These are phyloP conservation scores for Rachicladosporium sp. DNA, from an alignment of 2,329 filamentous ascomycete genomes.

Conservation along the genomic window DNA sequence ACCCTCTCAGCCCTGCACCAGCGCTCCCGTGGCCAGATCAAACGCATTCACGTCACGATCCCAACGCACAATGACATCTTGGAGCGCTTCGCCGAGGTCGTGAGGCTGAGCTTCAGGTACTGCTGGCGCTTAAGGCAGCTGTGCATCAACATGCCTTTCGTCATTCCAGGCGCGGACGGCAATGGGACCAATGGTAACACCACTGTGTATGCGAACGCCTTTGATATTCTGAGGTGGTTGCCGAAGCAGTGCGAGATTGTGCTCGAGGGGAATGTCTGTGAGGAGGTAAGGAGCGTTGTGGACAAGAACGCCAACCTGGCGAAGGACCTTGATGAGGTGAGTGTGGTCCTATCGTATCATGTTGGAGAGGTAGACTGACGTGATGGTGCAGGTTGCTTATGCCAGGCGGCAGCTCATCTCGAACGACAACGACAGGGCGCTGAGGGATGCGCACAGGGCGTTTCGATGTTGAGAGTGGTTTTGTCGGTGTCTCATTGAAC, in stretches of 20 bases:
- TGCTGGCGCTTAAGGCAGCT: conserved; percentile 33
- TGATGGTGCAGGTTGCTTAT: conserved; percentile 17
- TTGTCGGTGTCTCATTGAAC: no score
- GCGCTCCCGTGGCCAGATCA: conserved; percentile 31
- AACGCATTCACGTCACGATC: conserved; percentile 31
- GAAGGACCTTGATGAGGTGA: conserved; percentile 29
- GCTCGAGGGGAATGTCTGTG: conserved; percentile 27
- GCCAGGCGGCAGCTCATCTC: conserved; percentile 23
- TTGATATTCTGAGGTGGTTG: conserved; percentile 35
- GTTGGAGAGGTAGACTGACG: not conserved
- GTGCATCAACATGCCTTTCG: conserved; percentile 27
- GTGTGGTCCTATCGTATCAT: conserved; percentile 8
- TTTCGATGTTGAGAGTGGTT: no score
- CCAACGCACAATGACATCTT: conserved; percentile 35
- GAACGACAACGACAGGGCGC: conserved; percentile 11
- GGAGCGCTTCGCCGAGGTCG: conserved; percentile 34
- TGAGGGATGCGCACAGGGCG: no score
- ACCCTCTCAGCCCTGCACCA: conserved; percentile 31
- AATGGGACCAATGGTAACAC: conserved; percentile 24
- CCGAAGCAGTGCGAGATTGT: conserved; percentile 30
- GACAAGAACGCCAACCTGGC: conserved; percentile 30
- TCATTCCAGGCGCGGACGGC: conserved; percentile 18
- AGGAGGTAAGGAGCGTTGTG: conserved; percentile 29
- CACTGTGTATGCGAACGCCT: conserved; percentile 35
- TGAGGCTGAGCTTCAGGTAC: conserved; percentile 33